phyloP scores from a whole-genome alignment of 2,329 filamentous ascomycete genomes.

The Corynespora cassiicola region DNA sequence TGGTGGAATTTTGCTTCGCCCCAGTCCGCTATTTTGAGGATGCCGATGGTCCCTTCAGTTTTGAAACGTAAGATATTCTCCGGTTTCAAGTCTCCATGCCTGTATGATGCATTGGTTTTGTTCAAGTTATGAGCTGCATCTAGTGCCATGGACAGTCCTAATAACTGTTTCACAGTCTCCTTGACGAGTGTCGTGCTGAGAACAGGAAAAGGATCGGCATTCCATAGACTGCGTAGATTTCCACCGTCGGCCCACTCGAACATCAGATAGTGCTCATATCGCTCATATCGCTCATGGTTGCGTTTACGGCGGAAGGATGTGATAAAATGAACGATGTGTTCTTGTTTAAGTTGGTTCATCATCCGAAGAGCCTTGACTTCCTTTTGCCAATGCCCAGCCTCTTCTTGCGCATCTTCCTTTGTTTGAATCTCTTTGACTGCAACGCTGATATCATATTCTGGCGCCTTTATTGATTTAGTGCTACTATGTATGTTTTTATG shows the following conservation, averaged over 20 bases:
- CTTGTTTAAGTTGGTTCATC: constrained; percentile 21
- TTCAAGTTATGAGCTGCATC: constrained; percentile 13
- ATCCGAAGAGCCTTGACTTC: constrained; percentile 17
- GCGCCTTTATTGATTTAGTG: too few species aligned
- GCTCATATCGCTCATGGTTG: neutral
- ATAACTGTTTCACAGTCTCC: constrained; percentile 11
- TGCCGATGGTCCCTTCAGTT: constrained; percentile 5
- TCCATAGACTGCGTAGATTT: constrained; percentile 24
- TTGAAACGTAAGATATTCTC: constrained; percentile 45
- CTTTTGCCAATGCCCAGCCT: constrained; percentile 12
- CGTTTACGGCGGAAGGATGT: constrained; percentile 17
- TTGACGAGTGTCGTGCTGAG: constrained; percentile 8
- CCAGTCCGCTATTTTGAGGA: constrained; percentile 23
- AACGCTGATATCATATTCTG: constrained; percentile 1
- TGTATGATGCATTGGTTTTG: constrained; percentile 9
- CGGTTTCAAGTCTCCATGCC: constrained; percentile 46
- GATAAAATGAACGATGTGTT: constrained; percentile 22
- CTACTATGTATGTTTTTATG: neutral
- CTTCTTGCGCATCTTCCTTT: constrained; percentile 6
- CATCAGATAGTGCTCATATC: constrained; percentile 22
- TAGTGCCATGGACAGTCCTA: constrained; percentile 27
- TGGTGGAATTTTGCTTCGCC: constrained; percentile 14
- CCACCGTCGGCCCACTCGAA: constrained; percentile 31
- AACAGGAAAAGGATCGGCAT: constrained; percentile 6
- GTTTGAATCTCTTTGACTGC: constrained; percentile 19